Percentiles rank a stretch among this genome's conserved stretches.
phyloP scores from a whole-genome alignment of 306 rosid species.

The Pterocarpus santalinus region DNA sequence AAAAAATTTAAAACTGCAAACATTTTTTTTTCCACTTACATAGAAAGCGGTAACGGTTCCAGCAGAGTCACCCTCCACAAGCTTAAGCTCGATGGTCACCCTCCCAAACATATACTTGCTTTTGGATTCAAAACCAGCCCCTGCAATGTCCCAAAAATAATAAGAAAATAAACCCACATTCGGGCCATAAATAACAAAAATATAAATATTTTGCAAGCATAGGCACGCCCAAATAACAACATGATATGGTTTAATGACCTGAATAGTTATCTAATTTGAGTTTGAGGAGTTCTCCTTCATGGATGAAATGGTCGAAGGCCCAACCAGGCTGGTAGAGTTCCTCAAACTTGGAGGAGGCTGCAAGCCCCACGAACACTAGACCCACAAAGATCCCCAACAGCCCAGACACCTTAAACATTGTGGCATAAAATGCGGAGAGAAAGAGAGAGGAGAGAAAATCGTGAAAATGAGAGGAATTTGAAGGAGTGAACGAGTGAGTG shows the following conservation, averaged over 20 bases:
- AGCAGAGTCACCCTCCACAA: constrained; percentile 91
- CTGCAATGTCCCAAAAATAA: constrained; percentile 54
- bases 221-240: neutral
- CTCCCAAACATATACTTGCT: constrained; percentile 87
- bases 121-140: constrained; percentile 93
- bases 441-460: neutral
- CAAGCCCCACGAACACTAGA: constrained; percentile 57
- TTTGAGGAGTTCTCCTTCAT: constrained; percentile 81
- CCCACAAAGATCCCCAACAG: constrained; percentile 51
- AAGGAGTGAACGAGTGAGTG: neutral
- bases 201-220: neutral
- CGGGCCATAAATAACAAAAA: neutral
- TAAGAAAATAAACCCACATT: neutral
- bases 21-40: constrained; percentile 54
- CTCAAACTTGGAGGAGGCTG: constrained; percentile 71
- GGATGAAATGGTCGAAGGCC: constrained; percentile 83
- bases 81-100: constrained; percentile 82
- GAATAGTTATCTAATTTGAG: constrained; percentile 85
- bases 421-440: neutral
- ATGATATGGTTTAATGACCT: constrained; percentile 51
- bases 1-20: neutral
- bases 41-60: constrained; percentile 97
- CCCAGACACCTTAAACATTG: constrained; percentile 47
- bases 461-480: neutral
- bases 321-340: constrained; percentile 88